Evolutionary conservation across 2,329 filamentous ascomycete species (phyloP).

Genomic region (Aciculosporium take): DNA sequence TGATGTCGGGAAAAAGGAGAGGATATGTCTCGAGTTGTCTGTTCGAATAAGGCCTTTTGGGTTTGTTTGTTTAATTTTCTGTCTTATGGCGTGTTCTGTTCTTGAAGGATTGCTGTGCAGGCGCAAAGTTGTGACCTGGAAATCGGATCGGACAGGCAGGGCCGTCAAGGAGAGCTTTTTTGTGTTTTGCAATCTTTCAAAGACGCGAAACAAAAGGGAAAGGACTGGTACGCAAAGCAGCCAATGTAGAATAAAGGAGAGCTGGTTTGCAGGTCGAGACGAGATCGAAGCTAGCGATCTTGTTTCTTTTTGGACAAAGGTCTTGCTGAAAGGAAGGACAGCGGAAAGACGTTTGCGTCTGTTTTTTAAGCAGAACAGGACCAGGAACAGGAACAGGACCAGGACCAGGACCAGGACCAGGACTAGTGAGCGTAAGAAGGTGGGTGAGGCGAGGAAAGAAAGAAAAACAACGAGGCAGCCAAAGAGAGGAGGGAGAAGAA

Average conservation of each 20-base stretch:
- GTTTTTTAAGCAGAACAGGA: neutral
- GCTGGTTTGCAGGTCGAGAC: conserved; percentile 6
- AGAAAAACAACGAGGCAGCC: conserved; percentile 9
- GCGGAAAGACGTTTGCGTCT: conserved; percentile 2
- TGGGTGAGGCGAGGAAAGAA: conserved; percentile 3
- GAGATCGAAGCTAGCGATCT: conserved; percentile 10
- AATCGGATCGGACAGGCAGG: conserved; percentile 18
- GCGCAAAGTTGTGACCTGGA: conserved; percentile 2
- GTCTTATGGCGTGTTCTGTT: neutral
- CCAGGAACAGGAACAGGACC: conserved; percentile 11
- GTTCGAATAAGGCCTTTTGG: neutral
- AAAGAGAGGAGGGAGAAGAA: conserved; percentile 2
- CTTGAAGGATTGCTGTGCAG: neutral
- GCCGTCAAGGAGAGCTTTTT: conserved; percentile 19
- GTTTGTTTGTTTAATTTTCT: neutral
- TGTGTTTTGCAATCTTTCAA: conserved; percentile 32
- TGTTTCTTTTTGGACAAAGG: neutral
- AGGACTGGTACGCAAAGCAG: conserved; percentile 17
- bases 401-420: no score
- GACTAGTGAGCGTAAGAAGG: no score
- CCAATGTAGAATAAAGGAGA: conserved; percentile 17
- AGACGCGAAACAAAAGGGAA: conserved; percentile 28
- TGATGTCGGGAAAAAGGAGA: neutral
- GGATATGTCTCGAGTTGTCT: neutral
- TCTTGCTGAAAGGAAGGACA: conserved; percentile 13